These are phyloP conservation scores for Polyplosphaeria fusca DNA, from an alignment of 495 filamentous ascomycete genomes.

Conservation along the genomic window DNA sequence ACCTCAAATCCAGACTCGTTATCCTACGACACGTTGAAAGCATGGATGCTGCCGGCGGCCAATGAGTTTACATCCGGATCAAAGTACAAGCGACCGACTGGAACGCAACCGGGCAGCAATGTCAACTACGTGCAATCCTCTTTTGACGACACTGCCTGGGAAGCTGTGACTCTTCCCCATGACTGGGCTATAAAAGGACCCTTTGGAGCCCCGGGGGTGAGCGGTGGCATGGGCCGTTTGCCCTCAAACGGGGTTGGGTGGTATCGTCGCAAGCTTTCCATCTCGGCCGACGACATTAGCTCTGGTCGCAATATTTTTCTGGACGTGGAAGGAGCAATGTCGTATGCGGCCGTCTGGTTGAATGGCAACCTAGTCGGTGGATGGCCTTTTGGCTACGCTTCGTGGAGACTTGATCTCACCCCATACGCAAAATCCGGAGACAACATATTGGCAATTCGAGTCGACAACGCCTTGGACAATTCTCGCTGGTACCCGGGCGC, in stretches of 20 bases:
- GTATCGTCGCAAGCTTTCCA: conserved; percentile 47
- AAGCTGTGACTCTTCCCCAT: conserved; percentile 43
- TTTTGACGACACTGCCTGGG: conserved; percentile 45
- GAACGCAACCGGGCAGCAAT: conserved; percentile 31
- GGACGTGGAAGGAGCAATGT: conserved; percentile 52
- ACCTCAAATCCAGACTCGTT: conserved; percentile 41
- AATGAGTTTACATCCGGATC: conserved; percentile 44
- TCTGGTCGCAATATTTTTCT: conserved; percentile 45
- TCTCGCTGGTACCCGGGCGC: conserved; percentile 53
- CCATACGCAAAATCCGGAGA: conserved; percentile 42
- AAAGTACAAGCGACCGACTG: conserved; percentile 37
- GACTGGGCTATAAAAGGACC: conserved; percentile 49
- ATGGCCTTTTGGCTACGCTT: conserved; percentile 52
- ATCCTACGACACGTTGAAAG: conserved; percentile 40
- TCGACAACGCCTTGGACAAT: conserved; percentile 46
- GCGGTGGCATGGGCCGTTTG: conserved; percentile 58
- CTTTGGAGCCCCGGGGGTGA: conserved; percentile 42
- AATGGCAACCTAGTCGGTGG: conserved; percentile 50
- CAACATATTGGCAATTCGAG: conserved; percentile 48
- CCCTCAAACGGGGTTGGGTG: conserved; percentile 48
- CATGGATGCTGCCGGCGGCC: conserved; percentile 44
- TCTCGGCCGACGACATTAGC: conserved; percentile 31
- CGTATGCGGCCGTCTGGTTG: conserved; percentile 49
- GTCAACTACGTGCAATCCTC: conserved; percentile 39
- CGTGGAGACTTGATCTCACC: conserved; percentile 51